phyloP scores from a whole-genome alignment of 768 basidiomycete genomes.

The Xerocomus brunneocitrinus region DNA sequence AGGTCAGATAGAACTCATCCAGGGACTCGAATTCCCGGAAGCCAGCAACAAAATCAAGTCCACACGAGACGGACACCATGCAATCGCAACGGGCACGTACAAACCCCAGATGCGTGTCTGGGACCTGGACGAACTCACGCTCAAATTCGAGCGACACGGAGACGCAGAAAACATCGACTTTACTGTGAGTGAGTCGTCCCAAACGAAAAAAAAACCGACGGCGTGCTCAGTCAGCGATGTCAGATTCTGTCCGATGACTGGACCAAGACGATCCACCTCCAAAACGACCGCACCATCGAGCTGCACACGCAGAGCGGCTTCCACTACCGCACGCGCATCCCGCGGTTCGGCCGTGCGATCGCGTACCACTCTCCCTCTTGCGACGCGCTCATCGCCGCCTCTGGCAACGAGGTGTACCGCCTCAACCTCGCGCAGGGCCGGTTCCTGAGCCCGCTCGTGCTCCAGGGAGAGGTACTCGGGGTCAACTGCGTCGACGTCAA shows the following conservation, averaged over 20 bases:
- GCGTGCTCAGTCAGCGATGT: constrained; percentile 1
- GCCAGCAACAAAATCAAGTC: constrained; percentile 89
- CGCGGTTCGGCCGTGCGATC: constrained; percentile 86
- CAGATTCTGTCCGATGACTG: constrained; percentile 96
- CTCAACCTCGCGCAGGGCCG: constrained; percentile 95
- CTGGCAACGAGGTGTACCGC: constrained; percentile 85
- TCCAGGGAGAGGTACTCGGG: constrained; percentile 49
- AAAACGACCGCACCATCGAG: constrained; percentile 91
- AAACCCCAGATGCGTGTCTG: constrained; percentile 97
- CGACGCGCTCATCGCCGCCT: constrained; percentile 80
- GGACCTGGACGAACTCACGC: constrained; percentile 87
- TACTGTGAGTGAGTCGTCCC: constrained; percentile 68
- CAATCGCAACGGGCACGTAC: constrained; percentile 92
- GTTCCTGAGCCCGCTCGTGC: constrained; percentile 76
- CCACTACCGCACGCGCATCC: constrained; percentile 91
- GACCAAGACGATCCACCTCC: constrained; percentile 97
- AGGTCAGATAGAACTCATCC: constrained; percentile 84
- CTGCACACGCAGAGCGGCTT: constrained; percentile 92
- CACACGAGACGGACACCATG: constrained; percentile 89
- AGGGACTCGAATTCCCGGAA: constrained; percentile 97
- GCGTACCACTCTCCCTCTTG: constrained; percentile 94
- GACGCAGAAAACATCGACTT: constrained; percentile 99
- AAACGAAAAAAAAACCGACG: not conserved
- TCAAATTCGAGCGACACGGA: constrained; percentile 94
- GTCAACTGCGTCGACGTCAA: constrained; percentile 94